Conservation (phyloP, 495 filamentous ascomycete genomes). For the Talaromyces proteolyticus region DNA sequence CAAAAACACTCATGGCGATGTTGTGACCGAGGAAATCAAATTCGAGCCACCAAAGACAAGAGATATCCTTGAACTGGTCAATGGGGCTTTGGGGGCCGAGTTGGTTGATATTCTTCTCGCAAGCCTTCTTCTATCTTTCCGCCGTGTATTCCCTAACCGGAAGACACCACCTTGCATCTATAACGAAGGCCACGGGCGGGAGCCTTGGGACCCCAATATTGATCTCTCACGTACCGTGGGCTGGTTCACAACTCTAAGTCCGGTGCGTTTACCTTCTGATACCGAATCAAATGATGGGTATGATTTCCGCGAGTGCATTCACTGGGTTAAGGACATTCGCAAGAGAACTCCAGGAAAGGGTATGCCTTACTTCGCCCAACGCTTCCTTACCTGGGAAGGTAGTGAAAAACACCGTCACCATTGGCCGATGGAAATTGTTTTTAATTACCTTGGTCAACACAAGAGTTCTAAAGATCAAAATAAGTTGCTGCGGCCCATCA, state of each 20-base stretch:
- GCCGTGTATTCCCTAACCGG: slow-evolving; percentile 30
- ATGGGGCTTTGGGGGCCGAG: slow-evolving; percentile 25
- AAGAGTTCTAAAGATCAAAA: slow-evolving; percentile 29
- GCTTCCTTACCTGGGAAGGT: slow-evolving; percentile 40
- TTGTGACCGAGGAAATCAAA: slow-evolving; percentile 14
- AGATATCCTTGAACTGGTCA: slow-evolving; percentile 16
- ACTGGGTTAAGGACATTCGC: slow-evolving; percentile 39
- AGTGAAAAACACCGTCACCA: slow-evolving; percentile 28
- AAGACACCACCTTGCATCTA: slow-evolving; percentile 36
- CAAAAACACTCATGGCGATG: slow-evolving; percentile 28
- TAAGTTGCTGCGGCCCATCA: slow-evolving; percentile 15
- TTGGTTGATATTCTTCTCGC: slow-evolving; percentile 34
- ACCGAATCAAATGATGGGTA: slow-evolving; percentile 3
- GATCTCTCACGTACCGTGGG: slow-evolving; percentile 43
- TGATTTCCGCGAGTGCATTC: neutral
- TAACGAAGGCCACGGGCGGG: slow-evolving; percentile 43
- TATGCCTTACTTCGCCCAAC: slow-evolving; percentile 41
- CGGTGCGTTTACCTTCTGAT: slow-evolving; percentile 15
- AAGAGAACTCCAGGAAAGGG: slow-evolving; percentile 41
- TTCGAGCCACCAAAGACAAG: slow-evolving; percentile 23
- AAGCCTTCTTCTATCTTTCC: slow-evolving; percentile 32
- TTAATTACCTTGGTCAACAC: slow-evolving; percentile 40
- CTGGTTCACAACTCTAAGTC: slow-evolving; percentile 45
- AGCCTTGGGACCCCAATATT: slow-evolving; percentile 24
- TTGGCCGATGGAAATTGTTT: slow-evolving; percentile 25